phyloP scores from a whole-genome alignment of 2,329 filamentous ascomycete species.

The Dactylellina leptospora region DNA sequence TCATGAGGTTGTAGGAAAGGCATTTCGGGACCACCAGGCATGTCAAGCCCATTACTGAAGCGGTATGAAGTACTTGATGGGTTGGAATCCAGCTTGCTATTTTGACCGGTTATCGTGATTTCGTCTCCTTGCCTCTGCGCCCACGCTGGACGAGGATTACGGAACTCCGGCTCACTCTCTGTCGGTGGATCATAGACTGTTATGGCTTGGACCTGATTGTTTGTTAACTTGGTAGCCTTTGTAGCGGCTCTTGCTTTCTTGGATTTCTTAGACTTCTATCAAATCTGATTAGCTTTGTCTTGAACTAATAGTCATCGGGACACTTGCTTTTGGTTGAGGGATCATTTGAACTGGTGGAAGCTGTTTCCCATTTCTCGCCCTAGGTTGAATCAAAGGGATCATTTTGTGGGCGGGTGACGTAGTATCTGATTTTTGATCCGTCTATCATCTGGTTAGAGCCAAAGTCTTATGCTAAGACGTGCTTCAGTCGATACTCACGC shows the following conservation, averaged over 20 bases:
- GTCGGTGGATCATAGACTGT: constrained; percentile 29
- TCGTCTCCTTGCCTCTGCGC: constrained; percentile 16
- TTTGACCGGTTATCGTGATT: constrained; percentile 18
- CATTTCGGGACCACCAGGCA: background rate
- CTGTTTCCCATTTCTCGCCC: constrained; percentile 13
- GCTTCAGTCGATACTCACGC: too few relatives aligned
- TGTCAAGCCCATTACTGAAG: background rate
- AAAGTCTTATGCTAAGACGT: too few relatives aligned
- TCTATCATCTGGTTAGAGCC: background rate
- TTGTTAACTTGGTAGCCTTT: background rate
- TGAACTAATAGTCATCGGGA: too few relatives aligned
- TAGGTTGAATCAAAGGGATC: constrained; percentile 26
- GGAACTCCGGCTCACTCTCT: constrained; percentile 9
- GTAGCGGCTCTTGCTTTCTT: background rate
- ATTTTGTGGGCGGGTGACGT: background rate
- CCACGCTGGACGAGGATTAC: constrained; percentile 36
- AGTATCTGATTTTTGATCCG: background rate
- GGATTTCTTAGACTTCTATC: constrained; percentile 17
- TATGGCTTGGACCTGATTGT: constrained; percentile 10
- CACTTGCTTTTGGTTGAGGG: constrained; percentile 41
- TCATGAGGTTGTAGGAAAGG: background rate
- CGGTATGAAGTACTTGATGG: background rate
- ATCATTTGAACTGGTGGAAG: constrained; percentile 22
- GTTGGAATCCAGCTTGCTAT: background rate
- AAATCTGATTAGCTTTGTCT: too few relatives aligned